Conservation (phyloP, 148 eudicot species). For the Diospyros lotus region DNA sequence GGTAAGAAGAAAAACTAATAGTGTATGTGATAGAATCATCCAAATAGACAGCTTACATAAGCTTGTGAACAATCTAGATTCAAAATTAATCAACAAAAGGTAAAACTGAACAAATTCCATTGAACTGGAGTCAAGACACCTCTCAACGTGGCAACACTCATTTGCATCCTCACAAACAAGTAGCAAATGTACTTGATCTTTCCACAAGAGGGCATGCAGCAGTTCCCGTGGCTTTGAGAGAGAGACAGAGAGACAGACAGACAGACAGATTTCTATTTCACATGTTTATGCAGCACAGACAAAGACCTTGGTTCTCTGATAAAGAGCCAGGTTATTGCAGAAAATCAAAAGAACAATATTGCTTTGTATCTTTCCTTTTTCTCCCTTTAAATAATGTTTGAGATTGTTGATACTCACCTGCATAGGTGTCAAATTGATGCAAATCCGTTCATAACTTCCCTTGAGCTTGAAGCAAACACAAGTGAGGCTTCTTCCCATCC, state of each 20-base stretch:
- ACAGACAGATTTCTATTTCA: neutral
- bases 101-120: neutral
- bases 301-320: neutral
- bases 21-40: neutral
- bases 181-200: neutral
- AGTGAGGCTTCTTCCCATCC: slow-evolving; percentile 69
- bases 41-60: neutral
- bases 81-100: neutral
- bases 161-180: neutral
- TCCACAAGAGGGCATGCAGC: neutral
- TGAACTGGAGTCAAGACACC: neutral
- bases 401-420: slow-evolving; percentile 39
- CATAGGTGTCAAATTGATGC: slow-evolving; percentile 54
- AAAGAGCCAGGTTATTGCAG: neutral
- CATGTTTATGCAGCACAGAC: neutral
- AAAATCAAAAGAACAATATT: neutral
- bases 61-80: neutral
- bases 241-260: neutral
- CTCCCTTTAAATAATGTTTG: neutral
- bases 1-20: too few relatives aligned
- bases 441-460: slow-evolving; percentile 48
- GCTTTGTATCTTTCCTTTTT: neutral
- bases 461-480: slow-evolving; percentile 74
- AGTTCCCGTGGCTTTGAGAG: neutral
- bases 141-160: neutral